Base-by-base conservation (phyloP, 768 basidiomycete genomes). In the Collybia sp. region DNA sequence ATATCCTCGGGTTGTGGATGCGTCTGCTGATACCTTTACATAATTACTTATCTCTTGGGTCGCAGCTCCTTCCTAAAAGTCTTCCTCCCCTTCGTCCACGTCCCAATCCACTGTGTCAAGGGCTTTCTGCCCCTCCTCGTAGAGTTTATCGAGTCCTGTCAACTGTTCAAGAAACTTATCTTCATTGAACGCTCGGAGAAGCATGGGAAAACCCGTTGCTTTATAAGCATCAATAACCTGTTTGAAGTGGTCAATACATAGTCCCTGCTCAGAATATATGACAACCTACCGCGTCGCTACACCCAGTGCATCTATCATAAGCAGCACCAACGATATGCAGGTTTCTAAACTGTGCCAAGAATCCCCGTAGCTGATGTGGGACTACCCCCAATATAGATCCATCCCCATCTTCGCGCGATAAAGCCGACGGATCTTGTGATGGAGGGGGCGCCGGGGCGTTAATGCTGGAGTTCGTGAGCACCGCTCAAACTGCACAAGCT, bases 361-460 rank as follows among this genome's bases (percentile, higher is more conserved):
- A 93, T 0, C 94, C 96, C 4, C 96, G 82, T 9, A 98, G 72
- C 60, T 97, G 94, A 61, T 98, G 96, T 1, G 96, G 96, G 3
- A 97, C 89, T 13, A 85, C 68, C 0, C n/a, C 95, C 2, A 97
- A 77, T 9, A 90, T n/a, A 55, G 80, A 77, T 2, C 67, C 61
- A 30, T 62, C 57, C 36, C 51, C 55, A 13, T 64, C 62, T 11
- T 57, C 55, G n/a, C 52, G 56, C 12, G 53, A 52, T 18, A 43
- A 49, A 43, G 48, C 47, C 3, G 58, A 41, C 20, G 52, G 58
- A 43, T 66, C 59, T 53, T 61, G 46, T 51, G 64, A 58, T 0
- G 76, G 73, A n/a, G 80, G 77, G 0, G 90, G 90, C 0, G 92
- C 81, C 0, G 87, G 81, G 0, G 92, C 88, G 25, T 25, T 25